Evolutionary conservation across 805 yeast species (phyloP).

Genomic region (Jamesozyma rosinii): DNA sequence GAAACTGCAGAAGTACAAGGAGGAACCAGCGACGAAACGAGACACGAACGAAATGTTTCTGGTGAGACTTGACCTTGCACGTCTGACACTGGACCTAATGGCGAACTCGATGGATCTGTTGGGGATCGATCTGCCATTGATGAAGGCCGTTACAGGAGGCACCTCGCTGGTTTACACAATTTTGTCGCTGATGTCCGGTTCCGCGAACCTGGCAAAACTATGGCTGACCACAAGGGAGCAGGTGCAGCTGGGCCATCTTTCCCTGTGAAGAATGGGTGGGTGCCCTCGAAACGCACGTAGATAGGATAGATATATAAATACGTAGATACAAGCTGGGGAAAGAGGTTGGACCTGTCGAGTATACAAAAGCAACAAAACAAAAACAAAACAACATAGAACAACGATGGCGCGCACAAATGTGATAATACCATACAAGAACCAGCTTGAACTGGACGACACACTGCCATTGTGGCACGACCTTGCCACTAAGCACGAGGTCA

Average conservation of each 20-base stretch:
- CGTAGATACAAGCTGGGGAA: not conserved
- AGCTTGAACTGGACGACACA: slow-evolving; percentile 39
- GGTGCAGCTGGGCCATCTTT: not conserved
- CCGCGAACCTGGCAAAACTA: not conserved
- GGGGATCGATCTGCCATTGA: not conserved
- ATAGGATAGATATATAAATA: not conserved
- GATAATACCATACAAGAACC: slow-evolving; percentile 26
- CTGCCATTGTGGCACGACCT: slow-evolving; percentile 41
- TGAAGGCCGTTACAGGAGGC: not conserved
- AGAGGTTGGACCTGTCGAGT: no score
- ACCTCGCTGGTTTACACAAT: slow-evolving; percentile 1
- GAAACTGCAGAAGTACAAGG: slow-evolving; percentile 4
- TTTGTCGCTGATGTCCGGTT: slow-evolving; percentile 1
- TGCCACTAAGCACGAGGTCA: slow-evolving; percentile 27
- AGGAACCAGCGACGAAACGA: not conserved
- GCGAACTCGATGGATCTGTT: not conserved
- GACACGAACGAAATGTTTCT: not conserved
- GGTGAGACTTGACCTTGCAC: not conserved
- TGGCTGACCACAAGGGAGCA: slow-evolving; percentile 1
- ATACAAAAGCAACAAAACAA: not conserved
- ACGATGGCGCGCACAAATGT: slow-evolving; percentile 9
- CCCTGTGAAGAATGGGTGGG: not conserved
- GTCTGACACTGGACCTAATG: not conserved
- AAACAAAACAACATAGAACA: not conserved
- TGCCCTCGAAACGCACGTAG: not conserved